Conservation (phyloP, 441 rosid species). For the Gossypium trilobum region DNA sequence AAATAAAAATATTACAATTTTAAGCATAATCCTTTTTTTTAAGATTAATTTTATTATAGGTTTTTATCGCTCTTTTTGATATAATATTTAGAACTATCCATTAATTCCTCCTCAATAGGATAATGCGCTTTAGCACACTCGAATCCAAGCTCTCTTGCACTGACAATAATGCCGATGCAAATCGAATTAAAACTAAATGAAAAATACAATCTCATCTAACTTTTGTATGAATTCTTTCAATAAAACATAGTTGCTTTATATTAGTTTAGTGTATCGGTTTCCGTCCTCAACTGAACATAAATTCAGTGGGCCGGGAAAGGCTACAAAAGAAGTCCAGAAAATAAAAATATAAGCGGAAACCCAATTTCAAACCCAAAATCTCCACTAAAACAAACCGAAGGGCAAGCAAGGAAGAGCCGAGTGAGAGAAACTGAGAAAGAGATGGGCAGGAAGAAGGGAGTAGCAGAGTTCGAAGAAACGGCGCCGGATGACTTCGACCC, state of each 20-base stretch:
- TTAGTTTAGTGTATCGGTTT: neutral
- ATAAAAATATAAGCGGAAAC: neutral
- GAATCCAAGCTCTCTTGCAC: rapidly evolving
- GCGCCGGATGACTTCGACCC: constrained; percentile 95
- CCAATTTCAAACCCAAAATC: neutral
- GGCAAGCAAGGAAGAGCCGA: too few species aligned
- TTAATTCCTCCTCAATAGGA: too few species aligned
- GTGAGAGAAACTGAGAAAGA: neutral
- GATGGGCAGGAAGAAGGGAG: constrained; percentile 92
- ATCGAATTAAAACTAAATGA: too few species aligned
- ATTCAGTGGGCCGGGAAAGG: neutral
- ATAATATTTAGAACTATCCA: too few species aligned
- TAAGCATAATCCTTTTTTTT: too few species aligned
- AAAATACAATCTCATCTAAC: too few species aligned
- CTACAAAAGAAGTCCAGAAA: neutral
- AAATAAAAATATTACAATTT: too few species aligned
- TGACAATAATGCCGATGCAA: rapidly evolving
- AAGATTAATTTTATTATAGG: too few species aligned
- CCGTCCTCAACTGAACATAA: neutral
- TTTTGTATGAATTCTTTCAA: too few species aligned
- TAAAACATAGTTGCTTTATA: too few species aligned
- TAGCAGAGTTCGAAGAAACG: constrained; percentile 74
- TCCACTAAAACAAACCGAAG: neutral
- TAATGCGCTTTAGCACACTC: too few species aligned
- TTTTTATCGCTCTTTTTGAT: too few species aligned